Conservation (phyloP, 2,329 filamentous ascomycete species). For the Fusarium circinatum region DNA sequence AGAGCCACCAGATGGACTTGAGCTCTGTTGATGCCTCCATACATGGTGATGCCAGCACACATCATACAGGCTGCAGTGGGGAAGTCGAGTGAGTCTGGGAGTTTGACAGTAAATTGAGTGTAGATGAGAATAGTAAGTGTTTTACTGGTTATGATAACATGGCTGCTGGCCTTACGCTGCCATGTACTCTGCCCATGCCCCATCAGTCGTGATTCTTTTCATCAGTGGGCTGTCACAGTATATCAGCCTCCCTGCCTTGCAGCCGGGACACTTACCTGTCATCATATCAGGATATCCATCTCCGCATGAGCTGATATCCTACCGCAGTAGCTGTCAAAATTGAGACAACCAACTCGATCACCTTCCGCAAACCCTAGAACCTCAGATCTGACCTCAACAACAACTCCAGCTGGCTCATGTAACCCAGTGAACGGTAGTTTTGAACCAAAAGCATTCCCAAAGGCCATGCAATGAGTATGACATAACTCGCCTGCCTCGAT, state of each 20-base stretch:
- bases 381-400: not conserved
- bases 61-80: not conserved
- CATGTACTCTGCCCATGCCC: conserved; percentile 16
- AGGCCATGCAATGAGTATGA: conserved; percentile 12
- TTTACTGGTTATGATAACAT: not conserved
- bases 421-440: not conserved
- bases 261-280: not conserved
- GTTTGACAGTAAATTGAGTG: not conserved
- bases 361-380: not conserved
- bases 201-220: conserved; percentile 1
- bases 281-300: not conserved
- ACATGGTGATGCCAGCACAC: not conserved
- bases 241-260: not conserved
- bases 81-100: not conserved
- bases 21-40: not conserved
- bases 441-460: not conserved
- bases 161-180: not conserved
- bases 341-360: conserved; percentile 11
- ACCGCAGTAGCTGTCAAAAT: conserved; percentile 17
- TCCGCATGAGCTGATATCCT: accelerated
- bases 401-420: not conserved
- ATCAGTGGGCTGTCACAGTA: conserved; percentile 4
- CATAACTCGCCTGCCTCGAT: conserved; percentile 8
- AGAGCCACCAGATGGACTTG: not conserved
- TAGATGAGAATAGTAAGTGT: not conserved